These are phyloP conservation scores for Digitaria exilis DNA, from an alignment of 202 grass and related monocot species.

Conservation along the genomic window DNA sequence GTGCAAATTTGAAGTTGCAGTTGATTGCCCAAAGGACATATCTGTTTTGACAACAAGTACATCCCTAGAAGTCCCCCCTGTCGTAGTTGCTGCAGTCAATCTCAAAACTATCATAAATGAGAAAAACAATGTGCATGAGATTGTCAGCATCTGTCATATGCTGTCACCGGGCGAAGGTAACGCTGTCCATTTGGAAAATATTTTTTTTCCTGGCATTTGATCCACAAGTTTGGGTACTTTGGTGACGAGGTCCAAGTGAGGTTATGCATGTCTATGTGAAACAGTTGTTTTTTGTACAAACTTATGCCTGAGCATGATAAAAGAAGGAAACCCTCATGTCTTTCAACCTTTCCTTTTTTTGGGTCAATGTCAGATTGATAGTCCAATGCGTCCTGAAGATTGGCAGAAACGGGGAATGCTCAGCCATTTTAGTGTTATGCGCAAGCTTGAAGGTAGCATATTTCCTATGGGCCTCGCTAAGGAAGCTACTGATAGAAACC, in stretches of 20 bases:
- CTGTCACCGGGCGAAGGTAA: slow-evolving; percentile 91
- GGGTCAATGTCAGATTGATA: slow-evolving; percentile 69
- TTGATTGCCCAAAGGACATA: slow-evolving; percentile 89
- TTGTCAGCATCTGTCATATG: slow-evolving; percentile 96
- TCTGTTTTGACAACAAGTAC: slow-evolving; percentile 66
- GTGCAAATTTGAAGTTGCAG: slow-evolving; percentile 93
- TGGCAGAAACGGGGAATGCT: slow-evolving; percentile 70
- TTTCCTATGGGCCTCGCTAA: slow-evolving; percentile 87
- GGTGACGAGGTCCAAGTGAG: slow-evolving; percentile 8
- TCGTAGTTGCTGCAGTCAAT: slow-evolving; percentile 85
- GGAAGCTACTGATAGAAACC: slow-evolving; percentile 79
- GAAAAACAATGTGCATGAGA: slow-evolving; percentile 89
- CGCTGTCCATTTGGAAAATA: slow-evolving; percentile 34
- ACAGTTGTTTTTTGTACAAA: slow-evolving; percentile 15
- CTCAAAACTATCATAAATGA: slow-evolving; percentile 89
- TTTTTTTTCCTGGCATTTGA: slow-evolving; percentile 37
- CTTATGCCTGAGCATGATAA: not conserved
- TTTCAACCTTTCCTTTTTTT: slow-evolving; percentile 33
- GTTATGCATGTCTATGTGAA: slow-evolving; percentile 8
- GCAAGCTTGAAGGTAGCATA: slow-evolving; percentile 91
- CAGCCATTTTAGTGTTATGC: slow-evolving; percentile 91
- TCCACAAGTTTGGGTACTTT: slow-evolving; percentile 30
- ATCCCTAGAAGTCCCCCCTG: slow-evolving; percentile 65
- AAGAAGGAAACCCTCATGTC: slow-evolving; percentile 11
- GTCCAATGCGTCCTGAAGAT: slow-evolving; percentile 82